Evolutionary conservation across 73 alveolate genomes (phyloP).

Genomic region (Paramecium biaurelia): DNA sequence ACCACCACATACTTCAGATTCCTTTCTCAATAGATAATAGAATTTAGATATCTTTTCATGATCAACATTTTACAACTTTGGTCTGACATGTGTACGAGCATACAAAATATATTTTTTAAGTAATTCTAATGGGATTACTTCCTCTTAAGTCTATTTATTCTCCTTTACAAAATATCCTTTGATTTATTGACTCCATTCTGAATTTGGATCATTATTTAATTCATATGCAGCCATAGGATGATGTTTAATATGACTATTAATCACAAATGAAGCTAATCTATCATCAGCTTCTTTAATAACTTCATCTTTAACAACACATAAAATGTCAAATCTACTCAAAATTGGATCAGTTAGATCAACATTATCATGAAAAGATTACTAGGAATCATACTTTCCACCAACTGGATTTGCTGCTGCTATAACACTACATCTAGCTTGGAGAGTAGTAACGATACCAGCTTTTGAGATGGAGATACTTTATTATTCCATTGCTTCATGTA

Average conservation of each 20-base stretch:
- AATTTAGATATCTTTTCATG: conserved; percentile 93
- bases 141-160: conserved; percentile 69
- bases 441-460: conserved; percentile 99
- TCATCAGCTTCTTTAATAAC: conserved; percentile 93
- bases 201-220: conserved; percentile 78
- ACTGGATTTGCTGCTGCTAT: conserved; percentile 99
- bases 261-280: conserved; percentile 96
- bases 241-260: conserved; percentile 96
- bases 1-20: conserved; percentile 93
- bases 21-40: conserved; percentile 94
- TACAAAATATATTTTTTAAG: conserved; percentile 96
- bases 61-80: conserved; percentile 91
- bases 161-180: conserved; percentile 54
- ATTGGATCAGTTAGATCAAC: conserved; percentile 99
- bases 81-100: conserved; percentile 91
- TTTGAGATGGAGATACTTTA: conserved; percentile 98
- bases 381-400: conserved; percentile 93
- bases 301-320: conserved; percentile 98
- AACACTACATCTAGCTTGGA: conserved; percentile 99
- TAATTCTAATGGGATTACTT: conserved; percentile 81
- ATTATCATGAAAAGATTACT: conserved; percentile 94
- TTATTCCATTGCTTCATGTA: conserved; percentile 99
- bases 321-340: conserved; percentile 98
- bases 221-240: conserved; percentile 83
- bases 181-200: background rate